A percentile compares a stretch with the other conserved stretches of the same genome.
Evolutionary conservation across 129 eudicot species (phyloP).

Genomic region (Centaurea solstitialis): DNA sequence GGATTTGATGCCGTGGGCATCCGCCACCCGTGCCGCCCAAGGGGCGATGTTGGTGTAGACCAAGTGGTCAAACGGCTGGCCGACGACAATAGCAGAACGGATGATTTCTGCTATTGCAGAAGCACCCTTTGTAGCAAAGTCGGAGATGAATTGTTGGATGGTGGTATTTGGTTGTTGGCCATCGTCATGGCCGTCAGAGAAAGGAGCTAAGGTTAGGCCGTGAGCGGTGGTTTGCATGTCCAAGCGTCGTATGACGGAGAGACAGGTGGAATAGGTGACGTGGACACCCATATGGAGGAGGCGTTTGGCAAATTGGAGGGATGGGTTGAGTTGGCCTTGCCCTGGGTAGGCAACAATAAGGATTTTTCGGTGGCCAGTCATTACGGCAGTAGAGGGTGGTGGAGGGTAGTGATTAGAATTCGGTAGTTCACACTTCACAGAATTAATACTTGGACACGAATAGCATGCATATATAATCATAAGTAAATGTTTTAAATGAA

Average conservation of each 20-base stretch:
- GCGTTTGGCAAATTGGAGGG: too few relatives aligned
- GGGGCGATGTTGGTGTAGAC: conserved; percentile 46
- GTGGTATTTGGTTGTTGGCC: neutral
- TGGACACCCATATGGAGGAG: too few relatives aligned
- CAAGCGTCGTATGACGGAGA: too few relatives aligned
- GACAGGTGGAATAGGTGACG: too few relatives aligned
- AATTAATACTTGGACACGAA: too few relatives aligned
- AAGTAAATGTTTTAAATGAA: too few relatives aligned
- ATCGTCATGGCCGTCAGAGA: conserved; percentile 6
- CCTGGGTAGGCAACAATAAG: too few relatives aligned
- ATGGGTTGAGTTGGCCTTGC: too few relatives aligned
- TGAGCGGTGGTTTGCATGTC: too few relatives aligned
- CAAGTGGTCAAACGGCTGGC: conserved; percentile 11
- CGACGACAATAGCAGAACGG: neutral
- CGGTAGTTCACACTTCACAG: too few relatives aligned
- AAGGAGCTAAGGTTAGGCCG: conserved; percentile 3
- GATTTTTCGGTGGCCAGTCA: neutral
- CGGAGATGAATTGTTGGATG: conserved; percentile 15
- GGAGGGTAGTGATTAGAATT: too few relatives aligned
- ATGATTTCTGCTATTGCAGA: conserved; percentile 13
- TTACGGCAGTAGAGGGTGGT: neutral
- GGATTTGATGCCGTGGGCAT: conserved; percentile 27
- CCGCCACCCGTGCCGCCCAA: conserved; percentile 50
- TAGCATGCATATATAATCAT: too few relatives aligned
- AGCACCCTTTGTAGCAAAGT: neutral